Percentiles rank a stretch among this genome's conserved stretches.
These are phyloP conservation scores for Opeltia flavorubescens DNA, from an alignment of 495 filamentous ascomycete species.

Conservation along the genomic window DNA sequence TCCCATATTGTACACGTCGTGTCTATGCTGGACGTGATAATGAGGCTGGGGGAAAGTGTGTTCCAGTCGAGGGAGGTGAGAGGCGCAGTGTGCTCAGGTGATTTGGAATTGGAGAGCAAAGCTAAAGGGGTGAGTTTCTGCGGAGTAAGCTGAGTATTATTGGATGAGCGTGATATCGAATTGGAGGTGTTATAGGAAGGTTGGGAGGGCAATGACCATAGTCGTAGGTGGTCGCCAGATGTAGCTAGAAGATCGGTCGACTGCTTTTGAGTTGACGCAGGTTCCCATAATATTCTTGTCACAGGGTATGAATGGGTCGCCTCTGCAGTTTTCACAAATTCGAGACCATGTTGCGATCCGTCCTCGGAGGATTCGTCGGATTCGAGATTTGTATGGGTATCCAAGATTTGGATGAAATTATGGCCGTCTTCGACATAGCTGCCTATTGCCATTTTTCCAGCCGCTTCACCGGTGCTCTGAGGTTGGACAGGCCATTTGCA, in stretches of 20 bases:
- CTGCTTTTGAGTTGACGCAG: conserved; percentile 89
- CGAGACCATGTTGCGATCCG: conserved; percentile 58
- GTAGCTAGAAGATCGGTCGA: conserved; percentile 93
- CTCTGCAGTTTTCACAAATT: conserved; percentile 91
- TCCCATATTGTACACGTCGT: conserved; percentile 99
- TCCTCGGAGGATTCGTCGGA: conserved; percentile 51
- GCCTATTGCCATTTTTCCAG: conserved; percentile 83
- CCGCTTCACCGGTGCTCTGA: conserved; percentile 43
- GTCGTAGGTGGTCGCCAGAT: conserved; percentile 85
- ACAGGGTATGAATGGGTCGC: conserved; percentile 97
- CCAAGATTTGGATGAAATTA: conserved; percentile 98
- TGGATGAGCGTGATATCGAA: conserved; percentile 57
- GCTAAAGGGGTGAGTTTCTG: conserved; percentile 90
- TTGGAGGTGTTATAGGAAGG: conserved; percentile 46
- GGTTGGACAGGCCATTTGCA: conserved; percentile 90
- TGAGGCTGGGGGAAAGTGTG: conserved; percentile 82
- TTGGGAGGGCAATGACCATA: conserved; percentile 74
- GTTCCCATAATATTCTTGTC: conserved; percentile 92
- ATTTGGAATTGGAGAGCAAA: conserved; percentile 92
- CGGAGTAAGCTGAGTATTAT: conserved; percentile 46
- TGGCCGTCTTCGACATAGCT: conserved; percentile 97
- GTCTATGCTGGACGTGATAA: conserved; percentile 97
- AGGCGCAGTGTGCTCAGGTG: conserved; percentile 91
- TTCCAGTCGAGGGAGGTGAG: conserved; percentile 98
- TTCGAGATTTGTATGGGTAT: conserved; percentile 62